A percentile compares a stretch with the other conserved stretches of the same genome.
Conservation (phyloP, 345 rosid species). For the Noccaea bulbosa region DNA sequence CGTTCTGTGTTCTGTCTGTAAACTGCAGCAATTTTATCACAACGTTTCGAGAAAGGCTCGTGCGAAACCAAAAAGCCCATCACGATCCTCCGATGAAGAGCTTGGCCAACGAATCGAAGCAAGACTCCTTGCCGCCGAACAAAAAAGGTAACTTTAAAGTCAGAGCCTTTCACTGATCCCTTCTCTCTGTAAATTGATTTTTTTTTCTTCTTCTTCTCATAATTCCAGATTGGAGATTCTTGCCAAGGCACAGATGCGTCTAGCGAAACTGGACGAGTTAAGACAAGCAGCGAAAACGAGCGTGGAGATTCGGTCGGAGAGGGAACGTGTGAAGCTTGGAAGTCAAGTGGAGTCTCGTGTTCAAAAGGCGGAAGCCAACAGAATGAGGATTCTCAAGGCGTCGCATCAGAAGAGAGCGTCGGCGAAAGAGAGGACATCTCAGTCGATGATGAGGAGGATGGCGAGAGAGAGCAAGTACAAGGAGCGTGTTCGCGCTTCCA, state of each 20-base stretch:
- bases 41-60: conserved; percentile 87
- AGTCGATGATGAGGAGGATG: conserved; percentile 76
- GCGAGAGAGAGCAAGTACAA: conserved; percentile 88
- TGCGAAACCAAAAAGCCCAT: conserved; percentile 81
- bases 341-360: conserved; percentile 77
- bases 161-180: background rate
- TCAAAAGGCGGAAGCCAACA: conserved; percentile 89
- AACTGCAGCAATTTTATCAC: conserved; percentile 80
- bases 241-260: conserved; percentile 79
- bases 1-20: background rate
- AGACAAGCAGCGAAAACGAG: conserved; percentile 91
- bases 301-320: conserved; percentile 71
- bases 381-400: conserved; percentile 84
- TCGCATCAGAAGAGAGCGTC: conserved; percentile 73
- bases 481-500: conserved; percentile 78
- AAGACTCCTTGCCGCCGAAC: conserved; percentile 91
- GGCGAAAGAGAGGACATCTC: conserved; percentile 79
- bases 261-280: conserved; percentile 83
- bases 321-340: conserved; percentile 83
- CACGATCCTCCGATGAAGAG: conserved; percentile 77
- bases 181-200: conserved; percentile 5
- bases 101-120: conserved; percentile 97
- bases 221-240: conserved; percentile 72
- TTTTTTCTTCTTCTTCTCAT: background rate
- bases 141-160: conserved; percentile 65